Percentiles rank a stretch among this genome's conserved stretches.
phyloP scores from a whole-genome alignment of 805 yeast genomes.

The Metschnikowia continentalis region DNA sequence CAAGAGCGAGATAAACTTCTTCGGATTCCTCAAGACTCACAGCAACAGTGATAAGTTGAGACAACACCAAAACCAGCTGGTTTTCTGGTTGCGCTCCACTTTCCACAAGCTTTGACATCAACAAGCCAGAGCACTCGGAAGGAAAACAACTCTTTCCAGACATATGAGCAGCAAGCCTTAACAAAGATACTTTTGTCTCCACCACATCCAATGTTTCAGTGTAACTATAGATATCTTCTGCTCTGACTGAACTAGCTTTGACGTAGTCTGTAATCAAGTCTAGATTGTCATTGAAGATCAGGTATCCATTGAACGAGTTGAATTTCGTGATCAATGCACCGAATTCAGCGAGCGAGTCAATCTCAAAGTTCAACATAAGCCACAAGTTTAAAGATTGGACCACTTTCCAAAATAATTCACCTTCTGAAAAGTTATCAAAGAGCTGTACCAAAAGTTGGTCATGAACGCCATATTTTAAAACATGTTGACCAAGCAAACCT shows the following conservation, averaged over 20 bases:
- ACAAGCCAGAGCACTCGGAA: constrained; percentile 14
- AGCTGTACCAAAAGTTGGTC: constrained; percentile 23
- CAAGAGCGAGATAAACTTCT: constrained; percentile 1
- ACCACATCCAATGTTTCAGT: constrained; percentile 1
- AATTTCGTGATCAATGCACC: constrained; percentile 31
- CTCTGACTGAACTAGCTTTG: background rate
- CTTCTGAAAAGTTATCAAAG: constrained; percentile 42
- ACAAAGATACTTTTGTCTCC: constrained; percentile 6
- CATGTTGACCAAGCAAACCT: constrained; percentile 40
- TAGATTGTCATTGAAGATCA: constrained; percentile 15
- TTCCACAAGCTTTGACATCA: constrained; percentile 13
- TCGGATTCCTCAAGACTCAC: background rate
- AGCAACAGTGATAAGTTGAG: background rate
- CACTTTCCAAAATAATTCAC: constrained; percentile 47
- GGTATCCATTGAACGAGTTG: constrained; percentile 36
- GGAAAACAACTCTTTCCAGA: constrained; percentile 2
- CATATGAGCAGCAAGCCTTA: constrained; percentile 2
- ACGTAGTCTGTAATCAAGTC: constrained; percentile 20
- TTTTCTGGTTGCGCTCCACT: constrained; percentile 7
- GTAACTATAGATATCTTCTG: background rate
- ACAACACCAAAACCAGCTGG: background rate
- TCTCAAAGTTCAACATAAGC: constrained; percentile 35
- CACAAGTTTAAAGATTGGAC: constrained; percentile 50
- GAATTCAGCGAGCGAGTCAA: constrained; percentile 23
- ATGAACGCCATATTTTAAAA: constrained; percentile 25